Evolutionary conservation across 495 filamentous ascomycete genomes (phyloP).

Genomic region (Aspergillus bertholletiae): DNA sequence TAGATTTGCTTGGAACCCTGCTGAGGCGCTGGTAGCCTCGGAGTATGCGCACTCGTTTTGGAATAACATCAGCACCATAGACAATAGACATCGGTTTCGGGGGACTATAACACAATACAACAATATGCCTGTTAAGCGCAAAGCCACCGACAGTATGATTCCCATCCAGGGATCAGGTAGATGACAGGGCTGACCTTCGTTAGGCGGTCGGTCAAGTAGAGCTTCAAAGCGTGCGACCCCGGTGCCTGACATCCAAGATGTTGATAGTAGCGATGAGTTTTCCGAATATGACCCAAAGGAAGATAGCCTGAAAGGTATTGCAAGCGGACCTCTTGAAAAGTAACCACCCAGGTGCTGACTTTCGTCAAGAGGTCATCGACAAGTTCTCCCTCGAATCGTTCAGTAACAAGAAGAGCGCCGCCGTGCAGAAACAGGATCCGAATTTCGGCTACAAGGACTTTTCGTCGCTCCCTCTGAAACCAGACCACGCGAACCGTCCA

Average conservation of each 20-base stretch:
- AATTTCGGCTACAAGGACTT: slow-evolving; percentile 74
- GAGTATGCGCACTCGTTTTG: slow-evolving; percentile 9
- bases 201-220: slow-evolving; percentile 54
- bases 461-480: slow-evolving; percentile 74
- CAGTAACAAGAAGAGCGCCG: slow-evolving; percentile 34
- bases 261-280: slow-evolving; percentile 68
- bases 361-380: slow-evolving; percentile 53
- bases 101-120: neutral
- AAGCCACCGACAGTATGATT: slow-evolving; percentile 58
- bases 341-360: slow-evolving; percentile 12
- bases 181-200: slow-evolving; percentile 30
- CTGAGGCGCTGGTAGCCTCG: slow-evolving; percentile 22
- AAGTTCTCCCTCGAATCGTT: slow-evolving; percentile 60
- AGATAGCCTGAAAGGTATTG: slow-evolving; percentile 43
- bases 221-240: slow-evolving; percentile 65
- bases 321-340: slow-evolving; percentile 26
- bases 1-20: slow-evolving; percentile 2
- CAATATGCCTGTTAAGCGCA: slow-evolving; percentile 74
- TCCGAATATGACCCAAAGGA: slow-evolving; percentile 57
- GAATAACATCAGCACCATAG: slow-evolving; percentile 7
- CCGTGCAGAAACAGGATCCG: slow-evolving; percentile 39
- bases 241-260: slow-evolving; percentile 59
- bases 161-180: slow-evolving; percentile 18
- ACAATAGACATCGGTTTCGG: slow-evolving; percentile 9
- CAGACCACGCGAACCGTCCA: slow-evolving; percentile 82